These are phyloP conservation scores for Capronia coronata DNA, from an alignment of 2,329 filamentous ascomycete genomes.

Conservation along the genomic window DNA sequence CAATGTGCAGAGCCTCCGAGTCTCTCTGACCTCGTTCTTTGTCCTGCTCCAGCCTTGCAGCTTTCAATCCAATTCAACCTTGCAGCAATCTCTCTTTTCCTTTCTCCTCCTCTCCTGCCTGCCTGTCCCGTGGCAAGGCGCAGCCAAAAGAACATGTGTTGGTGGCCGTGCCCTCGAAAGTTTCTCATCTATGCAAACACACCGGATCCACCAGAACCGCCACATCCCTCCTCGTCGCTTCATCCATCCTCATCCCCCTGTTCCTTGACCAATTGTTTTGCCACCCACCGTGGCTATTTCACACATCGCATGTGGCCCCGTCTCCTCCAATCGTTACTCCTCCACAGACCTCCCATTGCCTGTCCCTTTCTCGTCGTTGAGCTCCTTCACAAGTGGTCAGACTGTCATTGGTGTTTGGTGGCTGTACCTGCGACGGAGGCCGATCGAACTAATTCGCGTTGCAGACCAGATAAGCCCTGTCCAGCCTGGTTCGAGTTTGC, in stretches of 20 bases:
- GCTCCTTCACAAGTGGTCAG: no score
- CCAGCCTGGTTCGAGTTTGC: background rate
- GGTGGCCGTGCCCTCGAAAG: background rate
- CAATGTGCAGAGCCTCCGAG: background rate
- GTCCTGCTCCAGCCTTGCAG: background rate
- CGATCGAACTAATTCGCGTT: background rate
- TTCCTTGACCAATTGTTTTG: no score
- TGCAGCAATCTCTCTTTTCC: background rate
- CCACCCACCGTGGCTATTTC: no score
- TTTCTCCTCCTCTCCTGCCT: background rate
- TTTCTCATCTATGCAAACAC: background rate
- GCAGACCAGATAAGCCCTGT: background rate
- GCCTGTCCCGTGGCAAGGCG: background rate
- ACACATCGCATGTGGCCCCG: no score
- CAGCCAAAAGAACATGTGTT: background rate
- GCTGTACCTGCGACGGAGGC: background rate
- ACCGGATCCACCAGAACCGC: background rate
- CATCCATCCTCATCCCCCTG: no score
- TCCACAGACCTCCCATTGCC: no score
- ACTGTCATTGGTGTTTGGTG: background rate
- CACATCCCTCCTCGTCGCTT: background rate
- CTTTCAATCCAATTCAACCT: background rate
- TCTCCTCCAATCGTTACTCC: no score
- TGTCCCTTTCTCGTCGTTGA: no score
- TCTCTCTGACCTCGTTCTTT: background rate